phyloP scores from a whole-genome alignment of 2,329 filamentous ascomycete genomes.

The Diaporthe sp. region DNA sequence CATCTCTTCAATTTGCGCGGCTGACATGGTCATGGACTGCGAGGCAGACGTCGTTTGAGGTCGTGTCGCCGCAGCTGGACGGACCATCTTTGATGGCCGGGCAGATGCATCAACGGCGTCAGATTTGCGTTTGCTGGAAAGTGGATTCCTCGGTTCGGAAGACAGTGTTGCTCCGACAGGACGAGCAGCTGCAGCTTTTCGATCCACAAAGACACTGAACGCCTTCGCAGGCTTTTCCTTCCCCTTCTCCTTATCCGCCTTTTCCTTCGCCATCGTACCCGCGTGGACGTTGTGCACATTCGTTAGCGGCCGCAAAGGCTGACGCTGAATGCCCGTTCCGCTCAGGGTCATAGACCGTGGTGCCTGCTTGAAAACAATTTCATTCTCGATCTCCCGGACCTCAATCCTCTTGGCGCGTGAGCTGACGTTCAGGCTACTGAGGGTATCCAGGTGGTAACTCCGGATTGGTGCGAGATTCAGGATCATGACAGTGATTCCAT shows the following conservation, averaged over 20 bases:
- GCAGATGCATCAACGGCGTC: constrained; percentile 55
- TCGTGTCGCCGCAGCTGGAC: constrained; percentile 50
- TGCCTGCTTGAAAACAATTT: constrained; percentile 86
- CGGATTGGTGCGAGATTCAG: constrained; percentile 92
- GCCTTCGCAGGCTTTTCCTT: constrained; percentile 81
- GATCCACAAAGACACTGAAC: constrained; percentile 90
- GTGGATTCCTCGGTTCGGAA: constrained; percentile 27
- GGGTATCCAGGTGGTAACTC: constrained; percentile 92
- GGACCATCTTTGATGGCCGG: constrained; percentile 65
- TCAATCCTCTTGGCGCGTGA: constrained; percentile 97
- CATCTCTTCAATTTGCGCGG: constrained; percentile 87
- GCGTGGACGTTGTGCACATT: constrained; percentile 82
- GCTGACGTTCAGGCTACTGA: constrained; percentile 94
- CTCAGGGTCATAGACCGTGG: constrained; percentile 67
- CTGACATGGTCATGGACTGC: constrained; percentile 67
- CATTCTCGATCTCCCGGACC: constrained; percentile 94
- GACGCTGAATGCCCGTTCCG: constrained; percentile 67
- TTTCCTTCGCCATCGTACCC: constrained; percentile 63
- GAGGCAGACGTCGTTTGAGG: constrained; percentile 45
- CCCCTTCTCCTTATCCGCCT: constrained; percentile 65
- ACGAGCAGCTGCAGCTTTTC: constrained; percentile 61
- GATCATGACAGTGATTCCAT: constrained; percentile 96
- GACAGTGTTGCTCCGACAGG: constrained; percentile 47
- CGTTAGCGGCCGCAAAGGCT: constrained; percentile 83
- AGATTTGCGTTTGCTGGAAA: constrained; percentile 50